Conservation (phyloP, 257 asterid genomes). For the Penstemon davidsonii region DNA sequence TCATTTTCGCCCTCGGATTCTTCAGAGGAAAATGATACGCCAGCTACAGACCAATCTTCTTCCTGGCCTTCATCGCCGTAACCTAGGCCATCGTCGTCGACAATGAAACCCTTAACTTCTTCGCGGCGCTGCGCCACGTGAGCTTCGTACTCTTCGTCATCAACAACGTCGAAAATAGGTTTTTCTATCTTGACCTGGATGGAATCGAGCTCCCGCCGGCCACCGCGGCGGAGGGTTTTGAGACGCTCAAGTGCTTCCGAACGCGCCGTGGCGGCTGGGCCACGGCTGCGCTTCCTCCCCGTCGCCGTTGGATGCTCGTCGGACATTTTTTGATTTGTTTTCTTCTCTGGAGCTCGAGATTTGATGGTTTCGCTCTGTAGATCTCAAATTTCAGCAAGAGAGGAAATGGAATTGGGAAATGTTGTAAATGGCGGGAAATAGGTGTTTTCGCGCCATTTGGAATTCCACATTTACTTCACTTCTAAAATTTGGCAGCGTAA, state of each 20-base stretch:
- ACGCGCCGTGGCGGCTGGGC: conserved; percentile 51
- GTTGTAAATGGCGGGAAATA: conserved; percentile 36
- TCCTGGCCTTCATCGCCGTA: conserved; percentile 96
- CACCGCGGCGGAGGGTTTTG: conserved; percentile 62
- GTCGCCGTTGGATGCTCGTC: conserved; percentile 60
- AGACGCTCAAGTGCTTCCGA: conserved; percentile 73
- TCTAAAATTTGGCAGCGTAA: conserved; percentile 8
- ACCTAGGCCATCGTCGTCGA: conserved; percentile 87
- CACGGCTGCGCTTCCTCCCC: conserved; percentile 65
- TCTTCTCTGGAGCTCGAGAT: neutral
- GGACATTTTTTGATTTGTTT: conserved; percentile 39
- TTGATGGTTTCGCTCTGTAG: conserved; percentile 5
- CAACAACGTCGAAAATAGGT: conserved; percentile 79
- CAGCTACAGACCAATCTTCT: conserved; percentile 86
- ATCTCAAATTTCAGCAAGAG: conserved; percentile 23
- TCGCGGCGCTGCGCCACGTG: conserved; percentile 86
- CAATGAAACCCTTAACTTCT: conserved; percentile 66
- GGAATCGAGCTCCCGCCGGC: conserved; percentile 53
- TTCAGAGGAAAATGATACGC: conserved; percentile 54
- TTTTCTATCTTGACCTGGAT: conserved; percentile 71
- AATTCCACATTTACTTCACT: neutral
- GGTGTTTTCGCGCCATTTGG: conserved; percentile 37
- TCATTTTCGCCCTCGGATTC: conserved; percentile 70
- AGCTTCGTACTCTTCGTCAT: conserved; percentile 80
- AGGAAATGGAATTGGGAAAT: neutral